Evolutionary conservation across 2,329 filamentous ascomycete species (phyloP), one percentile per base, ranked within the genome.

Genomic region (Fusarium dimerum): DNA sequence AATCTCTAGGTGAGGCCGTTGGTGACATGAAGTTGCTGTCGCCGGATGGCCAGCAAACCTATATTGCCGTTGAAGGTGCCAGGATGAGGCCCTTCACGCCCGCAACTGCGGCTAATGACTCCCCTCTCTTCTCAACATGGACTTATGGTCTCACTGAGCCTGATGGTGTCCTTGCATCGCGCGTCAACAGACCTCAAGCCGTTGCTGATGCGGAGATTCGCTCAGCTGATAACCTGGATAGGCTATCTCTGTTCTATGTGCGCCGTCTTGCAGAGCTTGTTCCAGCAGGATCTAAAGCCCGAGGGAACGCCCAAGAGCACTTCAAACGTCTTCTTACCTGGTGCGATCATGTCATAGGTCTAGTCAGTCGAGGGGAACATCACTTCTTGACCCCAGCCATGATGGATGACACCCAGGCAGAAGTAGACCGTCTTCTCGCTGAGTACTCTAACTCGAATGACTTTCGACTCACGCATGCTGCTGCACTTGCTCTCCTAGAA

Each of bases 201-300:
- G 43, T 50, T 3, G 48, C 48, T 2, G 48, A 47, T 26, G 48
- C 48, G 3, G 48, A 50, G 41, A 50, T 50, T 6, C 48, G 48
- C 5, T 50, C 48, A 13, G 48, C 48, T n/a, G 48, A 50, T 15
- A 46, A 50, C 13, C 43, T 50, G 0, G 48, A 47, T 15, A 47
- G 48, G 10, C 15, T 50, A 15, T 50, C 48, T 1, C 5, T 50
- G 1, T 50, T 50, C 41, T 50, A 47, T 13, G 48, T 50, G 0
- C 43, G 48, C 12, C 48, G 43, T 2, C 48, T 50, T 2, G 43
- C 34, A 10, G 48, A 50, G 13, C 43, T 50, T 15, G 45, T 50
- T 0, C 48, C 48, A 0, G 6, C 20, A 10, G 48, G 36, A 1
- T 50, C 43, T 5, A 11, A 47, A 3, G 41, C 41, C 2, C 48